Conservation (phyloP, 2,329 filamentous ascomycete genomes). For the Fusarium subglutinans region DNA sequence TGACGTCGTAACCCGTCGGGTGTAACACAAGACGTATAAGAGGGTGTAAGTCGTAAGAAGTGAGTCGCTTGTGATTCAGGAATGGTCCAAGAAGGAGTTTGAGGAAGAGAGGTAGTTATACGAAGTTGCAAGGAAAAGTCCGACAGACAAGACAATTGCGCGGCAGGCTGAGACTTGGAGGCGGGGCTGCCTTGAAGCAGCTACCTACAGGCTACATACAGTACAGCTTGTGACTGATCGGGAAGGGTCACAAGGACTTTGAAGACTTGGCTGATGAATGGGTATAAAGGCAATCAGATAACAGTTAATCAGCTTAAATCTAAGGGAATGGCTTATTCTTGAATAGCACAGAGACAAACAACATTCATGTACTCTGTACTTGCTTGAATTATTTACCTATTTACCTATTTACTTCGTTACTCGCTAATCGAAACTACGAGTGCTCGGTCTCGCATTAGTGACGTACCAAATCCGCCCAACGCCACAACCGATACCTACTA, state of each 20-base stretch:
- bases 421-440: not conserved
- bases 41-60: not conserved
- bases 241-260: constrained; percentile 8
- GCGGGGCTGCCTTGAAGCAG: constrained; percentile 17
- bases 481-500: constrained; percentile 27
- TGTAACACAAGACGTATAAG: not conserved
- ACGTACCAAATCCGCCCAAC: constrained; percentile 20
- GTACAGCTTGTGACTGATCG: constrained; percentile 15
- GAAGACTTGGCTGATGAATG: constrained; percentile 1
- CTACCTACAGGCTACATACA: not conserved
- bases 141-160: constrained; percentile 21
- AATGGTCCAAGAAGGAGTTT: not conserved
- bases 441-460: not conserved
- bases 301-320: not conserved
- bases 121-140: constrained; percentile 10
- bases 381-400: not conserved
- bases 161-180: constrained; percentile 27
- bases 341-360: not conserved
- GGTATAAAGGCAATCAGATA: not conserved
- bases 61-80: not conserved
- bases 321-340: not conserved
- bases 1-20: constrained; percentile 16
- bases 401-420: not conserved
- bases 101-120: not conserved
- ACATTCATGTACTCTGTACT: not conserved